phyloP scores from a whole-genome alignment of 768 basidiomycete genomes.

The Holtermanniella nyarrowii region DNA sequence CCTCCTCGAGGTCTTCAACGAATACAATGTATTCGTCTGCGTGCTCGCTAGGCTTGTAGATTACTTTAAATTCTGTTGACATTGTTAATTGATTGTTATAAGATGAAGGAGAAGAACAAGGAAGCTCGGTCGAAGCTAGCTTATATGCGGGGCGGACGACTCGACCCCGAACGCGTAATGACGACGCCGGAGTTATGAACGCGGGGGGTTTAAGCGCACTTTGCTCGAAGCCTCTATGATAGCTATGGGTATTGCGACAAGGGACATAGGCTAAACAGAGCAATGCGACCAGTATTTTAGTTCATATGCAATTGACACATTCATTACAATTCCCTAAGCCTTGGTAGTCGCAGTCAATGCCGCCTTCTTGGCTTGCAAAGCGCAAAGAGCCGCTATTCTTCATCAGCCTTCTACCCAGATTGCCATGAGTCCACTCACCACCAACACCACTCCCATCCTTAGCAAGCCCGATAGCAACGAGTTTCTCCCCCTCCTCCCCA shows the following conservation, averaged over 20 bases:
- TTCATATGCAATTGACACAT: no score
- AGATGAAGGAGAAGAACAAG: no score
- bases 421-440: constrained; percentile 50
- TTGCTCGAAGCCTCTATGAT: no score
- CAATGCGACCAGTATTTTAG: no score
- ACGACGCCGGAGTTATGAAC: no score
- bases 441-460: constrained; percentile 98
- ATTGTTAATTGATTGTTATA: no score
- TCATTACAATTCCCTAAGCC: background rate
- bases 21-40: constrained; percentile 31
- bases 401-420: background rate
- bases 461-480: constrained; percentile 78
- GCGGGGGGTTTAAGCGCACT: no score
- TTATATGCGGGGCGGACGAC: no score
- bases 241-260: no score
- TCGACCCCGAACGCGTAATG: no score
- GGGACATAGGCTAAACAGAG: no score
- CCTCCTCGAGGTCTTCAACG: constrained; percentile 31
- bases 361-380: constrained; percentile 64
- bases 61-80: constrained; percentile 5
- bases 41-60: constrained; percentile 27
- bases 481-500: constrained; percentile 67
- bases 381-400: constrained; percentile 67
- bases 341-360: constrained; percentile 4
- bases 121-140: no score